A percentile compares a stretch with the other conserved stretches of the same genome.
phyloP scores from a whole-genome alignment of 73 alveolate genomes.

The Paraurostyla sp. region DNA sequence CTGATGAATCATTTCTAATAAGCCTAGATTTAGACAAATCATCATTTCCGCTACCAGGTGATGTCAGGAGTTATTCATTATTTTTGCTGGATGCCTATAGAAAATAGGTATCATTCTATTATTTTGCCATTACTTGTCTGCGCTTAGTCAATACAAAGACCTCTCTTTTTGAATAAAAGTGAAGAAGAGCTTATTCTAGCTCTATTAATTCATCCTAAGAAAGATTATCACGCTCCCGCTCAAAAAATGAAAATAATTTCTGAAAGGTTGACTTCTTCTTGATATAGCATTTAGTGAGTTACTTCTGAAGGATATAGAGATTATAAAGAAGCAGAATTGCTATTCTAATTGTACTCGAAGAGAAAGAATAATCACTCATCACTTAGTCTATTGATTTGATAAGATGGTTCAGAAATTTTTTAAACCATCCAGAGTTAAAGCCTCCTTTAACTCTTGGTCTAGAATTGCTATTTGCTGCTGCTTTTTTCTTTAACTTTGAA shows the following conservation, averaged over 20 bases:
- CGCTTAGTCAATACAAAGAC: neutral
- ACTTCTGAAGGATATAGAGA: neutral
- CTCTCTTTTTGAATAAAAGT: constrained; percentile 29
- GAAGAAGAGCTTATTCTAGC: neutral
- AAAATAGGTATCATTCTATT: neutral
- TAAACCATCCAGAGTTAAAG: constrained; percentile 19
- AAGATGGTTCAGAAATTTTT: neutral
- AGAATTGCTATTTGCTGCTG: neutral
- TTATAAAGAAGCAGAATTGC: neutral
- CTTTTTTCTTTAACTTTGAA: neutral
- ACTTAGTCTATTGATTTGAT: neutral
- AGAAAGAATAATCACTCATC: neutral
- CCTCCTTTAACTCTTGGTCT: neutral
- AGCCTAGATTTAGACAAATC: no score
- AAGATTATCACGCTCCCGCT: neutral
- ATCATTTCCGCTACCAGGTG: no score
- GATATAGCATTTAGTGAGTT: neutral
- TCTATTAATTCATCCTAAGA: neutral
- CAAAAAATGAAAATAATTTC: neutral
- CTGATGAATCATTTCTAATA: neutral
- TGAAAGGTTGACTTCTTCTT: neutral
- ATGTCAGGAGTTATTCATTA: neutral
- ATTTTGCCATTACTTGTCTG: neutral
- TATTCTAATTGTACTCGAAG: neutral
- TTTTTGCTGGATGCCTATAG: neutral